A percentile compares a stretch with the other conserved stretches of the same genome.
Conservation (phyloP, 345 rosid genomes). For the Aquilaria malaccensis region DNA sequence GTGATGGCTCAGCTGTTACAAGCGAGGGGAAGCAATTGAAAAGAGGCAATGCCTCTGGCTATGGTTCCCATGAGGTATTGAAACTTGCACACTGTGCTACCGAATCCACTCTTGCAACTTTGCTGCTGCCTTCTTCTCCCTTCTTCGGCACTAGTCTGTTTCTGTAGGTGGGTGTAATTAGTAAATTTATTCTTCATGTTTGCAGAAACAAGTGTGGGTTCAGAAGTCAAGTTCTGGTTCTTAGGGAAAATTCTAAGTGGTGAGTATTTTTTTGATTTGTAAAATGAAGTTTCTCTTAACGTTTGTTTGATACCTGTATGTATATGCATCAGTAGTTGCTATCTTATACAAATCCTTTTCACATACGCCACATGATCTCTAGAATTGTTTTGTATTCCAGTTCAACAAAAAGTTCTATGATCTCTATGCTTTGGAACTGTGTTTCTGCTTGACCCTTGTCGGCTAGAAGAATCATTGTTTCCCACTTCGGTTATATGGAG, state of each 20-base stretch:
- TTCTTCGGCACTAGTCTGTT: too few species aligned
- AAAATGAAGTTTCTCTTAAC: neutral
- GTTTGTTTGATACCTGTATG: neutral
- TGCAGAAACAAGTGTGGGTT: constrained; percentile 67
- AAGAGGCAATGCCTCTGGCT: constrained; percentile 28
- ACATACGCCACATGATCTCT: too few species aligned
- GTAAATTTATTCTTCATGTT: neutral
- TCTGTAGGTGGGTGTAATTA: too few species aligned
- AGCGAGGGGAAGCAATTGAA: constrained; percentile 34
- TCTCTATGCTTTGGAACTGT: too few species aligned
- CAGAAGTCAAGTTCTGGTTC: constrained; percentile 49
- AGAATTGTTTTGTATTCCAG: too few species aligned
- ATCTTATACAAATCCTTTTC: too few species aligned
- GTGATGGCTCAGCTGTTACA: constrained; percentile 22
- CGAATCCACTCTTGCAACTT: neutral
- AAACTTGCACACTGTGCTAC: neutral
- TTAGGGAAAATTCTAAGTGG: constrained; percentile 25
- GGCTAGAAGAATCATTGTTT: too few species aligned
- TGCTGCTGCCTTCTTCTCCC: neutral
- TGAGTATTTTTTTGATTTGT: constrained; percentile 12
- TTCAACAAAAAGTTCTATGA: too few species aligned
- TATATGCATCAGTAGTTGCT: too few species aligned
- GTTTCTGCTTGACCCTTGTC: too few species aligned
- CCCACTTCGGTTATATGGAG: too few species aligned
- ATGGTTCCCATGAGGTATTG: constrained; percentile 36